Percentiles rank a stretch among this genome's conserved stretches.
Evolutionary conservation across 78 protist genomes (phyloP).

Genomic region (Speleostelium caveatum): DNA sequence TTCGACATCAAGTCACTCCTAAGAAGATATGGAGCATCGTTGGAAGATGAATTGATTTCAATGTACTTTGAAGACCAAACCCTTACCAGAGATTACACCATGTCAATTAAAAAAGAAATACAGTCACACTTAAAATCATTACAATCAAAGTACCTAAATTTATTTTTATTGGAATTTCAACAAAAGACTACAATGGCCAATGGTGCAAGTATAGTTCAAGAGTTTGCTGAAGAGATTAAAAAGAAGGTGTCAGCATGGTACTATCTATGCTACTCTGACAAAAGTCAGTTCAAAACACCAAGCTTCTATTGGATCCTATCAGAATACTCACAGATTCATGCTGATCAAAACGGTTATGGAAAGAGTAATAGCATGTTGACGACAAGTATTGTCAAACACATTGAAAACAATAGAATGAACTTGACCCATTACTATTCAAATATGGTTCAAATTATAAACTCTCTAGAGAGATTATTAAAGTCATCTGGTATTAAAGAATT

Average conservation of each 20-base stretch:
- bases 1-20: neutral
- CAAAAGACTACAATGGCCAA: too few species aligned
- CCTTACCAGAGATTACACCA: too few species aligned
- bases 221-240: conserved; percentile 11
- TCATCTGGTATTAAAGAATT: neutral
- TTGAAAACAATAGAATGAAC: too few species aligned
- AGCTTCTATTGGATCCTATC: conserved; percentile 29
- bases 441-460: neutral
- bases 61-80: too few species aligned
- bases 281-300: neutral
- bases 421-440: neutral
- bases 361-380: neutral
- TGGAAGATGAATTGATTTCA: neutral
- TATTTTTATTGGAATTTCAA: neutral
- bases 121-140: neutral
- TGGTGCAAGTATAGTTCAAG: too few species aligned
- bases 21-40: neutral
- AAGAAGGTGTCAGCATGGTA: conserved; percentile 65
- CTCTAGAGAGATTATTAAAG: neutral
- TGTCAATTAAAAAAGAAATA: too few species aligned
- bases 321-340: too few species aligned
- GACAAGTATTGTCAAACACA: too few species aligned
- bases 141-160: neutral
- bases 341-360: neutral
- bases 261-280: conserved; percentile 12